Evolutionary conservation across 768 basidiomycete species (phyloP), one percentile per base, ranked within the genome.

Genomic region (Naematelia aurantialba): DNA sequence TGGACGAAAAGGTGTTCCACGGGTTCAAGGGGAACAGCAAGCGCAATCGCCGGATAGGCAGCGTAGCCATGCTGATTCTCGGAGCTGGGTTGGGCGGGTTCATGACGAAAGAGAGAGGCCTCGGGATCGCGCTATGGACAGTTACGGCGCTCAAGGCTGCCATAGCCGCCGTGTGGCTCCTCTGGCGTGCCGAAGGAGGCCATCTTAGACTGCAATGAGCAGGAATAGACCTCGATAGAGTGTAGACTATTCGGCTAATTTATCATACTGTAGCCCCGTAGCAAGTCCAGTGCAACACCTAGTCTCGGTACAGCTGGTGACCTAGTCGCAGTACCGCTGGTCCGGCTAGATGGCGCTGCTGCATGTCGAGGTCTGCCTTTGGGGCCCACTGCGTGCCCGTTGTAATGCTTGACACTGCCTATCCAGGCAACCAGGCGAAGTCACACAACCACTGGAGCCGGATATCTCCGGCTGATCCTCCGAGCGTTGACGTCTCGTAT

Each of bases 1-100:
- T 59, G 62, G 62, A 63, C 25, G 46, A 55, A 48, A 45, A 58
- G 54, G 29, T 59, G 42, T 63, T 63, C 31, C 24, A 11, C 19
- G 57, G 58, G 4, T 11, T 59, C 3, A 24, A 44, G n/a, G 58
- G 45, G 58, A 63, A 63, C 51, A 27, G 39, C 17, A 63, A 63
- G 53, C 21, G 62, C 48, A 63, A 63, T 52, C 49, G 62, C 21
- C 17, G 62, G 21, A 25, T 59, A 10, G 53, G 34, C 10, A 63
- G 62, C 29, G 48, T 39, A 14, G 1, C 59, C n/a, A 13, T 59
- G 47, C 14, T 63, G 2, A 25, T 59, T 17, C 47, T 24, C 14
- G 62, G 62, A 19, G 62, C 62, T 26, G 53, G 26, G 19, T 13
- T 59, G 10, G 62, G 62, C 5, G 60, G 60, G 14, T 42, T 46